Evolutionary conservation across 768 basidiomycete species (phyloP).

Genomic region (Daedalea quercina): DNA sequence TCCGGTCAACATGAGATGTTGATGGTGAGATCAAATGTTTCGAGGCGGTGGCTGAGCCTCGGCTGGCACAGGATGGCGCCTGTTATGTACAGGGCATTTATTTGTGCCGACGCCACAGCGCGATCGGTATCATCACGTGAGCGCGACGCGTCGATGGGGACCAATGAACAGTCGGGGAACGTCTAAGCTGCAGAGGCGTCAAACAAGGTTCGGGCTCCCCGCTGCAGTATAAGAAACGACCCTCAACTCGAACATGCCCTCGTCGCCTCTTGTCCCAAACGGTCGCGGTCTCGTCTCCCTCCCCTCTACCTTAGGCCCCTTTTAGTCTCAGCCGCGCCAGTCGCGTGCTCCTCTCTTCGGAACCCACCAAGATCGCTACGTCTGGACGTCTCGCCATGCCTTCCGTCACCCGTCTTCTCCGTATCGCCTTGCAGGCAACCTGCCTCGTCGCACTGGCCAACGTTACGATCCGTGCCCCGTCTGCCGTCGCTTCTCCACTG

Average conservation of each 20-base stretch:
- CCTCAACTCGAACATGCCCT: conserved; percentile 6
- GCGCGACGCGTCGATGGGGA: conserved; percentile 12
- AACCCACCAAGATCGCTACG: conserved; percentile 1
- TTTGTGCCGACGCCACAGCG: too few species aligned
- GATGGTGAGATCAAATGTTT: too few species aligned
- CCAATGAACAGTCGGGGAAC: conserved; percentile 12
- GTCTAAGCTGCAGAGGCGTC: background rate
- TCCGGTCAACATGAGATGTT: background rate
- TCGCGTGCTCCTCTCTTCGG: conserved; percentile 8
- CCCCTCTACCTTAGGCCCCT: conserved; percentile 10
- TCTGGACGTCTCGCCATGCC: conserved; percentile 24
- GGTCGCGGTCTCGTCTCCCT: conserved; percentile 11
- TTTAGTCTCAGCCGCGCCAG: conserved; percentile 14
- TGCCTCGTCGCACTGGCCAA: conserved; percentile 31
- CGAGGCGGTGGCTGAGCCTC: too few species aligned
- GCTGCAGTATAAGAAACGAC: conserved; percentile 15
- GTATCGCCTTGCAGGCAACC: conserved; percentile 34
- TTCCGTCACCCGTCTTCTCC: conserved; percentile 30
- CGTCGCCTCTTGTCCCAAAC: conserved; percentile 16
- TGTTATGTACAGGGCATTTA: too few species aligned
- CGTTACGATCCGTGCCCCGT: conserved; percentile 11
- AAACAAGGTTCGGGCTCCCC: conserved; percentile 16
- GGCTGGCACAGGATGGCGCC: too few species aligned
- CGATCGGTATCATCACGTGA: conserved; percentile 11
- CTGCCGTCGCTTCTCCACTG: conserved; percentile 20